A percentile compares a stretch with the other conserved stretches of the same genome.
phyloP scores from a whole-genome alignment of 495 filamentous ascomycete genomes.

The Hypoxylon cercidicola region DNA sequence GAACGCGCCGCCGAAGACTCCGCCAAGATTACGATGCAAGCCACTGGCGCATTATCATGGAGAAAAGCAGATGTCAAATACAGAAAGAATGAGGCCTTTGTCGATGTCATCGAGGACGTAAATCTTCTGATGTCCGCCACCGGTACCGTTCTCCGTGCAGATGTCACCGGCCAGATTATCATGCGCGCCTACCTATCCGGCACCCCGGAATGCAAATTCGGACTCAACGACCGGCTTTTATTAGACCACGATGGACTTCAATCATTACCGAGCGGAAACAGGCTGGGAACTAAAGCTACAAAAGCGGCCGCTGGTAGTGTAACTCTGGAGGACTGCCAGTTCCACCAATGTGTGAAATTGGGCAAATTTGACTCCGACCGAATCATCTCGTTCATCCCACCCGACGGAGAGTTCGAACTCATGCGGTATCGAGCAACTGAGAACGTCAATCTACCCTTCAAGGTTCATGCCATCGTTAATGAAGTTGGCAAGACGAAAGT shows the following conservation, averaged over 20 bases:
- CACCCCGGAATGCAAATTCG: constrained; percentile 99
- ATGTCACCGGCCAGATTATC: constrained; percentile 96
- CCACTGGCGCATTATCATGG: constrained; percentile 97
- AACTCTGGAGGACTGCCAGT: constrained; percentile 97
- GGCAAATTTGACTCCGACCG: constrained; percentile 97
- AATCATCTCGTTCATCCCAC: constrained; percentile 69
- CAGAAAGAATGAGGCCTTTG: constrained; percentile 98
- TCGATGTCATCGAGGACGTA: constrained; percentile 99
- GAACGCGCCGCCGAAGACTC: constrained; percentile 92
- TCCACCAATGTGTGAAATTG: constrained; percentile 99
- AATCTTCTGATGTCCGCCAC: constrained; percentile 98
- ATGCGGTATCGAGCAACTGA: constrained; percentile 99
- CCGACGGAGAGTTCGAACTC: constrained; percentile 70
- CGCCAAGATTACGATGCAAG: constrained; percentile 98
- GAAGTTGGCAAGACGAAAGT: constrained; percentile 98
- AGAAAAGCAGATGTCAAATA: constrained; percentile 97
- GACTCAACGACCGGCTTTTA: constrained; percentile 94
- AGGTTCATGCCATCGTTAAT: constrained; percentile 97
- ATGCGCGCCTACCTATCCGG: constrained; percentile 99
- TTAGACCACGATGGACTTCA: constrained; percentile 80
- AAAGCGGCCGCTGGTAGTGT: constrained; percentile 96
- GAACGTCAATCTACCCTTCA: constrained; percentile 99
- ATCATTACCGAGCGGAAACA: constrained; percentile 74
- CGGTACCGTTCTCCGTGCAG: constrained; percentile 93
- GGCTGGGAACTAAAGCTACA: constrained; percentile 82